Conservation (phyloP, 2,329 filamentous ascomycete species). For the Pestalotiopsis sp. region DNA sequence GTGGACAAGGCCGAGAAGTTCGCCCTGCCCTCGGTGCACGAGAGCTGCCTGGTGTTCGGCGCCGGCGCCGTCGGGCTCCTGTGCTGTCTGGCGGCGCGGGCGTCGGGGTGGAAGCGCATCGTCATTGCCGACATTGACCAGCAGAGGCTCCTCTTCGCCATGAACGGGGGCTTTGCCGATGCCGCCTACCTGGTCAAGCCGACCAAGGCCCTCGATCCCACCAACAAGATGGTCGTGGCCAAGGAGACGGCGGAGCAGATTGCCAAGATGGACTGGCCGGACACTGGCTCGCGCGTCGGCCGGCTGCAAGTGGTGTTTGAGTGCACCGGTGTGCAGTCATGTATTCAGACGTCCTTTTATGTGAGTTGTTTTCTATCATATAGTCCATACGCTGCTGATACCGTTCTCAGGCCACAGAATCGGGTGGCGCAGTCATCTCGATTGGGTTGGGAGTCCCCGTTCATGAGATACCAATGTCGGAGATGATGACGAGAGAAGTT, state of each 20-base stretch:
- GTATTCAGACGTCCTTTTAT: conserved; percentile 13
- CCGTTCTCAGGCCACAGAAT: not conserved
- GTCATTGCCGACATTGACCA: not conserved
- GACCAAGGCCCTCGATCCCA: not conserved
- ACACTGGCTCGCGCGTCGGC: not conserved
- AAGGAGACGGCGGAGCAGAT: conserved; percentile 11
- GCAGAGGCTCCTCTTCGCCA: not conserved
- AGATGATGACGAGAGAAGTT: conserved; percentile 70
- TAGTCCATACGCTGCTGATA: not conserved
- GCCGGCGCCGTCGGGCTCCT: not conserved
- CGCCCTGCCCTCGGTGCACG: not conserved
- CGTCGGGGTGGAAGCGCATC: not conserved
- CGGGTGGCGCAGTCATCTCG: conserved; percentile 55
- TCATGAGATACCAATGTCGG: conserved; percentile 70
- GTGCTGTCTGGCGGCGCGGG: not conserved
- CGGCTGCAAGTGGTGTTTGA: conserved; percentile 13
- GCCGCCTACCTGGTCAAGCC: not conserved
- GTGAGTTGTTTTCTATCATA: not conserved
- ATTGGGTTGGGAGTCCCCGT: conserved; percentile 76
- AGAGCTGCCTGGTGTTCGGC: not conserved
- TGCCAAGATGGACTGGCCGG: not conserved
- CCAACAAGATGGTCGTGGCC: conserved; percentile 15
- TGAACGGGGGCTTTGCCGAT: not conserved
- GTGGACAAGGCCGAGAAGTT: not conserved
- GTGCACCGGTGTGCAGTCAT: conserved; percentile 16